These are phyloP conservation scores for Aspergillus neoniger DNA, from an alignment of 2,329 filamentous ascomycete species.

Conservation along the genomic window DNA sequence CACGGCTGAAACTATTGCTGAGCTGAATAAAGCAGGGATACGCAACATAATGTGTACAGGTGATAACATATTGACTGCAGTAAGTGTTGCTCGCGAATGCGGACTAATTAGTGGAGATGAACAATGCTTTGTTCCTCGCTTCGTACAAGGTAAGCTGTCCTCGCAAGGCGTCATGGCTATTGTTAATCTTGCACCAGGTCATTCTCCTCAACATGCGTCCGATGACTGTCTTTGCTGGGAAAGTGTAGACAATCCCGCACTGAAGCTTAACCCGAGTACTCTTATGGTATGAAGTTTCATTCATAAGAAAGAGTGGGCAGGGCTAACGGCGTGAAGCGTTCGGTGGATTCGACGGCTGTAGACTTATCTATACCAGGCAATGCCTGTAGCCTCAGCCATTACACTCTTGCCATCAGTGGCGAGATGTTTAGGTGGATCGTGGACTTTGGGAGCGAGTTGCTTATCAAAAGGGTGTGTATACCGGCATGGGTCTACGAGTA, in stretches of 20 bases:
- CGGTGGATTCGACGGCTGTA: slow-evolving; percentile 66
- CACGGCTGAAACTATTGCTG: slow-evolving; percentile 76
- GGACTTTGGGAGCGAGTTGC: slow-evolving; percentile 80
- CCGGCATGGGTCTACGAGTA: neutral
- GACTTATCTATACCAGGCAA: slow-evolving; percentile 87
- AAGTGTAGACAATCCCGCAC: slow-evolving; percentile 83
- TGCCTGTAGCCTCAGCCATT: slow-evolving; percentile 77
- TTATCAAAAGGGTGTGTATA: slow-evolving; percentile 66
- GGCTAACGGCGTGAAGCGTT: slow-evolving; percentile 56
- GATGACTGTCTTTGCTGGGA: slow-evolving; percentile 81
- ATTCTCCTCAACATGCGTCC: slow-evolving; percentile 71
- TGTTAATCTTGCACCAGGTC: slow-evolving; percentile 49
- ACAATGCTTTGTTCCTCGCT: slow-evolving; percentile 91
- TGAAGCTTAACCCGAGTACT: slow-evolving; percentile 75
- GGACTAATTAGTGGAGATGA: slow-evolving; percentile 75
- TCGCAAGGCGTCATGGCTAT: neutral
- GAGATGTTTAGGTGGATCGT: slow-evolving; percentile 97
- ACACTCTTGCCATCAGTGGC: slow-evolving; percentile 84
- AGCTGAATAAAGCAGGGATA: slow-evolving; percentile 80
- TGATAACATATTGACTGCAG: slow-evolving; percentile 95
- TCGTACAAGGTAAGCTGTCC: slow-evolving; percentile 62
- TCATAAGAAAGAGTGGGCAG: neutral
- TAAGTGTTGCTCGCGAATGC: slow-evolving; percentile 92
- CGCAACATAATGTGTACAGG: slow-evolving; percentile 95
- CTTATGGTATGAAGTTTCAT: slow-evolving; percentile 58